Base-by-base conservation (phyloP, 352 stramenopile species). In the Phytophthora europaea region DNA sequence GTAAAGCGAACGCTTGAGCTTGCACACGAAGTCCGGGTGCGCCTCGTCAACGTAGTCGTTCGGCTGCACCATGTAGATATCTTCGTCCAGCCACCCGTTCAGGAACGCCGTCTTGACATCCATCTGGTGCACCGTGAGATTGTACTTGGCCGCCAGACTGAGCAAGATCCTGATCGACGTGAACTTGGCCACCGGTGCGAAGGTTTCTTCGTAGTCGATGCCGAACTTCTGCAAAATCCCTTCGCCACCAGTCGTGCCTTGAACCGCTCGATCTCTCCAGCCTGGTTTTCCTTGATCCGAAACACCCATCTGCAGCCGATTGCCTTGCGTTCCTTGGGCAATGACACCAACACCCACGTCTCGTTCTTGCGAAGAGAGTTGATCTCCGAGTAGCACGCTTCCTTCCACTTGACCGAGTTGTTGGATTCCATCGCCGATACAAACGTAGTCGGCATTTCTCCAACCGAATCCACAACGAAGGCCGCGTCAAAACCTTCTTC, bases 51-150 rank as follows among this genome's bases (percentile, higher is more conserved):
- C 38, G 40, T 61, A 72, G 3, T 55, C 65, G 13, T 67, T 34
- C 31, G 61, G 68, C 40, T 75, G 68, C 7, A 53, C 28, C 61
- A 66, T 74, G 65, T 74, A 74, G 8, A 78, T 70, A 9, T 74
- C 58, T 45, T 74, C 65, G 15, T 67, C 53, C 4, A 78, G 48
- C 15, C 28, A 52, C 13, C 65, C 65, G 36, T 78, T 51, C 4
- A 73, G 54, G 47, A 73, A 78, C 3, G 65, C 65, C 1, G 71
- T 78, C 34, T 78, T 78, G 0, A 74, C 62, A 71, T 78, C 71
- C 52, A 74, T 70, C 28, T 78, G 65, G 22, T 70, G 47, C 33
- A 74, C 10, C 50, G 23, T 56, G 22, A 56, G 23, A n/a, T 56
- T 56, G 50, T 56, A 56, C 50, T 56, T 56, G 50, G 50, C 50